Evolutionary conservation across 1,284 basidiomycete genomes (phyloP).

Genomic region (Trichosporon coremiiforme): DNA sequence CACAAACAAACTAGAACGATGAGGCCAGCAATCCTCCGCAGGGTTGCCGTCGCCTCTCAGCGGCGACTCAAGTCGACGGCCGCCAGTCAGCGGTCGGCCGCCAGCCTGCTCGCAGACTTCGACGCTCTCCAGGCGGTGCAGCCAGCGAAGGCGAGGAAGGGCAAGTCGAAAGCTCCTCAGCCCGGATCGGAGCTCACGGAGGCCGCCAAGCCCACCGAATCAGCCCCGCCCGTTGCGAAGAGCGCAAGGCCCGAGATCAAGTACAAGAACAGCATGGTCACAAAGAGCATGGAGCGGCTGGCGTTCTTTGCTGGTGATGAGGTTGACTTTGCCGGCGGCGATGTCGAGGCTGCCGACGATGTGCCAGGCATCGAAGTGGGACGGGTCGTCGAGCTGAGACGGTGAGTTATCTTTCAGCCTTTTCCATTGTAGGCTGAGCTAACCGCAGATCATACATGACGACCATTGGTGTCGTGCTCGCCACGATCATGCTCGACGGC

Average conservation of each 20-base stretch:
- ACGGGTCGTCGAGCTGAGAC: constrained; percentile 45
- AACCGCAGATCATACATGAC: constrained; percentile 28
- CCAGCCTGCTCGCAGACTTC: neutral
- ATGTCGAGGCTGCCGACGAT: constrained; percentile 24
- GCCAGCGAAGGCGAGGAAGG: constrained; percentile 5
- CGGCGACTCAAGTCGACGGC: neutral
- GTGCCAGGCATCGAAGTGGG: constrained; percentile 40
- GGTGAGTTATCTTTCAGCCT: constrained; percentile 35
- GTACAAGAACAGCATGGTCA: constrained; percentile 15
- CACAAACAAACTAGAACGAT: neutral
- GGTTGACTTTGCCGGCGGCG: constrained; percentile 2
- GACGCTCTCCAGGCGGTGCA: neutral
- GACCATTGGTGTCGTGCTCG: constrained; percentile 46
- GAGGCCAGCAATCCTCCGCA: neutral
- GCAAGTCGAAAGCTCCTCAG: constrained; percentile 8
- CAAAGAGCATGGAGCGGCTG: constrained; percentile 24
- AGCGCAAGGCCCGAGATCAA: constrained; percentile 10
- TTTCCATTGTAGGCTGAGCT: neutral
- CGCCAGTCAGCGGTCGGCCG: neutral
- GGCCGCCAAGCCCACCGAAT: neutral
- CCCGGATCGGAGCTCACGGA: too few relatives aligned
- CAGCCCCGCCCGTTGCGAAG: neutral
- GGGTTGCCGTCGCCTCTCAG: neutral
- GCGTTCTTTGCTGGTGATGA: constrained; percentile 23
- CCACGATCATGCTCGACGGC: constrained; percentile 37